Conservation (phyloP, 345 rosid species). For the Hypericum perforatum region DNA sequence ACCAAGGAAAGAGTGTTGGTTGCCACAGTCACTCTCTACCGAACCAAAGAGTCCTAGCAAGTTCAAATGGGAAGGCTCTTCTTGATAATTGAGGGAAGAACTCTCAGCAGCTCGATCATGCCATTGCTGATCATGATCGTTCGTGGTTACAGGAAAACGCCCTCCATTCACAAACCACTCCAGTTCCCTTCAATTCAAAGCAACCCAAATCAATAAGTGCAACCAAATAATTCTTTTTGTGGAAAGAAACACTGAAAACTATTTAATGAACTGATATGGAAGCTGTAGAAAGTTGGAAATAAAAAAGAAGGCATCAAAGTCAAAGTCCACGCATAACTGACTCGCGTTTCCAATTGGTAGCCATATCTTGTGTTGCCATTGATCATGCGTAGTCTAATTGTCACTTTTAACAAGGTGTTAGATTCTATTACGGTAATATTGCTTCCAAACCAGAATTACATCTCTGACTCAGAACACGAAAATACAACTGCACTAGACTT, state of each 20-base stretch:
- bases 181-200: slow-evolving; percentile 17
- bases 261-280: too few relatives aligned
- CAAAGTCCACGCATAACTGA: too few relatives aligned
- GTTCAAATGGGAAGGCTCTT: slow-evolving; percentile 20
- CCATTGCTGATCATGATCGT: slow-evolving; percentile 23
- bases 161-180: slow-evolving; percentile 33
- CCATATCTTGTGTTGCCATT: too few relatives aligned
- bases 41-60: slow-evolving; percentile 12
- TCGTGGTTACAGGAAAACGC: slow-evolving; percentile 9
- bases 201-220: neutral
- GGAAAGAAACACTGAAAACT: too few relatives aligned
- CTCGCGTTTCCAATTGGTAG: too few relatives aligned
- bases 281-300: too few relatives aligned
- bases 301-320: too few relatives aligned
- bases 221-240: neutral
- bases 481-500: neutral
- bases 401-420: too few relatives aligned
- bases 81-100: slow-evolving; percentile 6
- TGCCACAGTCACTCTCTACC: slow-evolving; percentile 13
- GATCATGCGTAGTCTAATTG: too few relatives aligned
- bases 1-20: slow-evolving; percentile 9
- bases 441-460: too few relatives aligned
- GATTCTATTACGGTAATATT: too few relatives aligned
- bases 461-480: neutral
- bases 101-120: slow-evolving; percentile 9